A percentile compares a stretch with the other conserved stretches of the same genome.
Evolutionary conservation across 805 yeast genomes (phyloP).

Genomic region (Spencermartinsiella europaea): DNA sequence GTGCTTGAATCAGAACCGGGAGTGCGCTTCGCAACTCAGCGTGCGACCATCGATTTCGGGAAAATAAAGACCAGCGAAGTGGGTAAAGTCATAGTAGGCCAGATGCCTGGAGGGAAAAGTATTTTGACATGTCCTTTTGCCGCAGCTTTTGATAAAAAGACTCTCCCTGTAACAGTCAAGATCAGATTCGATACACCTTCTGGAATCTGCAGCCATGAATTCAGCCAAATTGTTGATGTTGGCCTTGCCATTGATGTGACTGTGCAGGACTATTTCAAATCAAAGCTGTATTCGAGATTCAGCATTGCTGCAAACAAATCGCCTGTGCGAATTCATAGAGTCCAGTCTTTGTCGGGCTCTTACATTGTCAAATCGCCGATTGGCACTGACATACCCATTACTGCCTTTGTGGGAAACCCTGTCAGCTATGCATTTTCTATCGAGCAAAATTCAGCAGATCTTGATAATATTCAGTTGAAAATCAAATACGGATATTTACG

Average conservation of each 20-base stretch:
- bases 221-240: constrained; percentile 41
- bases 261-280: constrained; percentile 72
- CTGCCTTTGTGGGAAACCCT: constrained; percentile 69
- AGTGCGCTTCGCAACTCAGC: constrained; percentile 3
- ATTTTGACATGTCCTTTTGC: constrained; percentile 25
- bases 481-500: constrained; percentile 21
- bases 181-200: constrained; percentile 24
- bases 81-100: background rate
- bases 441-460: constrained; percentile 17
- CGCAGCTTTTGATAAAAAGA: constrained; percentile 23
- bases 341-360: constrained; percentile 34
- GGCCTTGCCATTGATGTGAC: constrained; percentile 62
- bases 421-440: constrained; percentile 56
- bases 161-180: constrained; percentile 23
- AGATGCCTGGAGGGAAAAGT: background rate
- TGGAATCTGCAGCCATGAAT: constrained; percentile 17
- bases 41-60: background rate
- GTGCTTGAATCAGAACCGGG: constrained; percentile 6
- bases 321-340: constrained; percentile 52
- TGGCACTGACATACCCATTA: constrained; percentile 17
- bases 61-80: background rate
- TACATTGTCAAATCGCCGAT: constrained; percentile 34
- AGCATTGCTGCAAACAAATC: constrained; percentile 56
- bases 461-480: constrained; percentile 10
- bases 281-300: constrained; percentile 58